Conservation (phyloP, 306 rosid species). For the Dryas drummondii region DNA sequence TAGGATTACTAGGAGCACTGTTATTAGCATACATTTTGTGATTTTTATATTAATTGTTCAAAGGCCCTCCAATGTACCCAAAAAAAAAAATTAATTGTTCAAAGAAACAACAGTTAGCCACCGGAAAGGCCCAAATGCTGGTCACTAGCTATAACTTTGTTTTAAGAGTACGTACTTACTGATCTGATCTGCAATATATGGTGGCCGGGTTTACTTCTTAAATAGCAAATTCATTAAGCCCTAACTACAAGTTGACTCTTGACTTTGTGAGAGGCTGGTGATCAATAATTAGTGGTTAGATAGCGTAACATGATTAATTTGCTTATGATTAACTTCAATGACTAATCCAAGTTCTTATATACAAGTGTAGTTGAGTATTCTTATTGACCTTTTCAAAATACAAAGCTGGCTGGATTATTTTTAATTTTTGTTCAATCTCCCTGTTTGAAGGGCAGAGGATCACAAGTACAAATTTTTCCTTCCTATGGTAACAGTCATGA, state of each 20-base stretch:
- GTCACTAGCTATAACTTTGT: no score
- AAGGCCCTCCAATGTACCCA: no score
- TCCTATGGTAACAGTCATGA: no score
- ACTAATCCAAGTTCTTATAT: neutral
- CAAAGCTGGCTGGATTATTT: neutral
- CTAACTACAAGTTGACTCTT: neutral
- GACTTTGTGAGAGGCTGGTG: neutral
- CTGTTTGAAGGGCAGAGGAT: neutral
- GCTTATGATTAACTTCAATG: no score
- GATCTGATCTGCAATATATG: no score
- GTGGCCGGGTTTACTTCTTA: neutral
- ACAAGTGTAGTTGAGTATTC: neutral
- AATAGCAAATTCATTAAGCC: neutral
- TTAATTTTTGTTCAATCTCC: neutral
- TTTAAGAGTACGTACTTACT: no score
- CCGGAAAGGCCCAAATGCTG: no score
- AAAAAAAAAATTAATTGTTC: neutral
- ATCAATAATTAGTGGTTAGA: neutral
- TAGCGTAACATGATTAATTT: neutral
- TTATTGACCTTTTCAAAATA: constrained; percentile 12
- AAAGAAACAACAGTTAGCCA: no score
- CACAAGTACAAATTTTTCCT: no score
- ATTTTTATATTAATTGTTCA: neutral
- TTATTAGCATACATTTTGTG: constrained; percentile 2
- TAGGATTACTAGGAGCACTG: neutral